Conservation (phyloP, 805 yeast genomes). For the Starmerella gropengiesseri region DNA sequence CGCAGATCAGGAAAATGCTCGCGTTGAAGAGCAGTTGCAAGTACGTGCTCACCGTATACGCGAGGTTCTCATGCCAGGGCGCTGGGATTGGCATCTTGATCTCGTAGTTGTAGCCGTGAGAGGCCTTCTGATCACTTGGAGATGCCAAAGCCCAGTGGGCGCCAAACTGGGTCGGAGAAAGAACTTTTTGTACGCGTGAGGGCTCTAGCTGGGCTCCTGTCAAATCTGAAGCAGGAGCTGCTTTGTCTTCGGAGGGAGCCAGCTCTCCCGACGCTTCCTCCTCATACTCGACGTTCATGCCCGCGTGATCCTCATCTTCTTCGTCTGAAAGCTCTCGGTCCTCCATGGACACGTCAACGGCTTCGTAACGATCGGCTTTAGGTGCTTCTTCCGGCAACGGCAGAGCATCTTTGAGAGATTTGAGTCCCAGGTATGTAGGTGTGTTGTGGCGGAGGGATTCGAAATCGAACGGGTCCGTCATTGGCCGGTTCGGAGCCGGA, state of each 20-base stretch:
- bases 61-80: constrained; percentile 30
- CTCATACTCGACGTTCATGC: neutral
- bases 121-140: neutral
- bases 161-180: constrained; percentile 22
- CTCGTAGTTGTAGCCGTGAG: constrained; percentile 2
- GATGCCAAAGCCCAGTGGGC: constrained; percentile 20
- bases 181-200: constrained; percentile 4
- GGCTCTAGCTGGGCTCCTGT: neutral
- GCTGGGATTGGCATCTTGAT: constrained; percentile 26
- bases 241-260: too few relatives aligned
- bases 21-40: constrained; percentile 53
- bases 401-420: constrained; percentile 14
- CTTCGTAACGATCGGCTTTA: neutral
- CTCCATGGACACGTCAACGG: constrained; percentile 13
- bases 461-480: constrained; percentile 17
- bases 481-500: neutral
- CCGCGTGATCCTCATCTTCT: neutral
- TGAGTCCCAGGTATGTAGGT: constrained; percentile 18
- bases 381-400: neutral
- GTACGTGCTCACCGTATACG: constrained; percentile 51
- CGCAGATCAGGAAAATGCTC: constrained; percentile 37
- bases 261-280: too few relatives aligned
- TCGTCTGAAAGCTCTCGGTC: constrained; percentile 9
- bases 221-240: too few relatives aligned
- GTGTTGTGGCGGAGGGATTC: constrained; percentile 2